Conservation (phyloP, 2,329 filamentous ascomycete genomes). For the Diaporthe eres region DNA sequence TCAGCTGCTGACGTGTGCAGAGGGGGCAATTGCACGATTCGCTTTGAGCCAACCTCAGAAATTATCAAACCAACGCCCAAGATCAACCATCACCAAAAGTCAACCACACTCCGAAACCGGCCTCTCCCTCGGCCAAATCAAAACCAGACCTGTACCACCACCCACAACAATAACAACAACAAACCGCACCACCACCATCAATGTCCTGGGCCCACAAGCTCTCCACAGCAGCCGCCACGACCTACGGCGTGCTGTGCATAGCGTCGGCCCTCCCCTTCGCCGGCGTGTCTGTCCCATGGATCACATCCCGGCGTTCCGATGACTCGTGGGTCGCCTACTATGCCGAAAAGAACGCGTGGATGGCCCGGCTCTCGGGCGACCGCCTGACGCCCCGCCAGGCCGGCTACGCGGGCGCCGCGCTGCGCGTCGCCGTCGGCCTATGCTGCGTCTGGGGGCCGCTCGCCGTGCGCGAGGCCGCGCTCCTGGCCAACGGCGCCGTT, state of each 20-base stretch:
- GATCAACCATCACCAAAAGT: neutral
- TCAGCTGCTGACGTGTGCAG: conserved; percentile 26
- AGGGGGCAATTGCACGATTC: neutral
- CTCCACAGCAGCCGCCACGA: conserved; percentile 26
- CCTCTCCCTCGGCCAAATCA: neutral
- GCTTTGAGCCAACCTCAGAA: conserved; percentile 13
- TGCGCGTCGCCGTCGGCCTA: conserved; percentile 44
- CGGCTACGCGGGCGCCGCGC: conserved; percentile 42
- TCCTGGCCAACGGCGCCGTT: conserved; percentile 43
- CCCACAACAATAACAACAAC: neutral
- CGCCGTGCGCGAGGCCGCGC: conserved; percentile 40
- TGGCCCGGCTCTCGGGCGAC: conserved; percentile 42
- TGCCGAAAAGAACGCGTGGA: conserved; percentile 46
- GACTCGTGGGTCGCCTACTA: conserved; percentile 44
- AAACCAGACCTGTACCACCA: neutral
- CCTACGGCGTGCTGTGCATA: conserved; percentile 45
- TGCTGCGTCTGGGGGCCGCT: conserved; percentile 43
- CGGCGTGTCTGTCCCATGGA: conserved; percentile 44
- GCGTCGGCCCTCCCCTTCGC: conserved; percentile 45
- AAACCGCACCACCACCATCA: neutral
- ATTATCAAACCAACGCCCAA: conserved; percentile 4
- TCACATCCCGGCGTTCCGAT: neutral
- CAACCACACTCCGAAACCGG: neutral
- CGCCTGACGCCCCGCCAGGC: conserved; percentile 44
- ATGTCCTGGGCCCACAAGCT: conserved; percentile 35